A percentile compares a stretch with the other conserved stretches of the same genome.
phyloP scores from a whole-genome alignment of 2,329 filamentous ascomycete genomes.

The Paracorniculantispora psalliotae region DNA sequence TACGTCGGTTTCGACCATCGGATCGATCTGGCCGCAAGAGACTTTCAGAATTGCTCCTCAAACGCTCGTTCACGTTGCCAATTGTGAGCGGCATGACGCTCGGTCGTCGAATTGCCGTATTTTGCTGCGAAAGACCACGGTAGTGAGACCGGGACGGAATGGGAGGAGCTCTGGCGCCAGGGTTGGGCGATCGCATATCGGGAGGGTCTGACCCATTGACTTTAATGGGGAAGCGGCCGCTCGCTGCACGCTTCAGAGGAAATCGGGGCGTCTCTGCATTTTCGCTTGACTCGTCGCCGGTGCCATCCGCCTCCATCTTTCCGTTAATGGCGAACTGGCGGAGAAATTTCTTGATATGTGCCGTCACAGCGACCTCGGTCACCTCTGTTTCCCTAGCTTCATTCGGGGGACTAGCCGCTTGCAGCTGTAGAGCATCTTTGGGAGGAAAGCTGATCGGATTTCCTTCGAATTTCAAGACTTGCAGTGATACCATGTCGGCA shows the following conservation, averaged over 20 bases:
- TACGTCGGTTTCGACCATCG: constrained; percentile 54
- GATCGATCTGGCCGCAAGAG: constrained; percentile 49
- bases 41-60: constrained; percentile 62
- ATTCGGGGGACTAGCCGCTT: constrained; percentile 50
- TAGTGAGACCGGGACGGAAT: constrained; percentile 76
- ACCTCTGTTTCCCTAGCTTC: constrained; percentile 58
- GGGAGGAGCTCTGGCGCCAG: constrained; percentile 60
- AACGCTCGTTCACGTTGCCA: constrained; percentile 62
- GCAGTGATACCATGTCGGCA: constrained; percentile 83
- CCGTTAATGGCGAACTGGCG: constrained; percentile 48
- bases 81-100: constrained; percentile 67
- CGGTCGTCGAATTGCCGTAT: constrained; percentile 59
- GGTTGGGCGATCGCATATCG: constrained; percentile 63
- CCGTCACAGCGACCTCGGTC: constrained; percentile 54
- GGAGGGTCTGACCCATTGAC: constrained; percentile 68
- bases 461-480: constrained; percentile 83
- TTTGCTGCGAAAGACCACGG: constrained; percentile 67
- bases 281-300: constrained; percentile 63
- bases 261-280: constrained; percentile 75
- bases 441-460: constrained; percentile 82
- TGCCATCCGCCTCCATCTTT: constrained; percentile 50
- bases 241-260: constrained; percentile 56
- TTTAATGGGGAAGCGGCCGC: constrained; percentile 63
- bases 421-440: constrained; percentile 59
- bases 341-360: constrained; percentile 58